Evolutionary conservation across 768 basidiomycete genomes (phyloP).

Genomic region (Tylopilus intermedius): DNA sequence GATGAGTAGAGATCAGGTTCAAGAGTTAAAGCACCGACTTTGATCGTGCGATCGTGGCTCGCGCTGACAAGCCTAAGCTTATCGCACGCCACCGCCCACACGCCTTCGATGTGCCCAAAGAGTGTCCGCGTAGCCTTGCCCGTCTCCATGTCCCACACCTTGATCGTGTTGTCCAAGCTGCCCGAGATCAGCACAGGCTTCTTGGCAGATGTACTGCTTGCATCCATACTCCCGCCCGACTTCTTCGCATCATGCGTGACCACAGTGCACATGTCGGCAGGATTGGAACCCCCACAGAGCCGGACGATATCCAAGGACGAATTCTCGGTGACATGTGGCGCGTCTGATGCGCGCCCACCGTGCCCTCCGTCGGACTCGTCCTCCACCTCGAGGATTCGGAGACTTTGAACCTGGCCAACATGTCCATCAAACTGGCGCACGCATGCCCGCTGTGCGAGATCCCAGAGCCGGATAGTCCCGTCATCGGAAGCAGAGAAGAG

Average conservation of each 20-base stretch:
- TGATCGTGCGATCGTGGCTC: conserved; percentile 95
- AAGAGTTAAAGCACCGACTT: conserved; percentile 46
- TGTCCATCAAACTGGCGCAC: conserved; percentile 84
- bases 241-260: conserved; percentile 24
- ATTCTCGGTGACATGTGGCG: conserved; percentile 14
- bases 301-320: conserved; percentile 14
- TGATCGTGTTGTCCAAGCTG: conserved; percentile 91
- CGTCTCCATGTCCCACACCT: conserved; percentile 90
- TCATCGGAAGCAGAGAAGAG: conserved; percentile 97
- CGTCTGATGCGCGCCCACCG: conserved; percentile 7
- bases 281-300: conserved; percentile 8
- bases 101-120: conserved; percentile 97
- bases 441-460: conserved; percentile 74
- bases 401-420: conserved; percentile 90
- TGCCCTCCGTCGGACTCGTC: conserved; percentile 36
- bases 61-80: conserved; percentile 87
- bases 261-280: conserved; percentile 27
- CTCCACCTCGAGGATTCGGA: conserved; percentile 71
- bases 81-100: conserved; percentile 94
- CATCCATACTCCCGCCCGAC: conserved; percentile 9
- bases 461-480: conserved; percentile 91
- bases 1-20: background rate
- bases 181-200: conserved; percentile 83
- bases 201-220: conserved; percentile 26
- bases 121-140: conserved; percentile 74